Percentiles rank a stretch among this genome's conserved stretches.
Evolutionary conservation across 1,139 yeast species (phyloP).

Genomic region (Lodderomyces margitis): DNA sequence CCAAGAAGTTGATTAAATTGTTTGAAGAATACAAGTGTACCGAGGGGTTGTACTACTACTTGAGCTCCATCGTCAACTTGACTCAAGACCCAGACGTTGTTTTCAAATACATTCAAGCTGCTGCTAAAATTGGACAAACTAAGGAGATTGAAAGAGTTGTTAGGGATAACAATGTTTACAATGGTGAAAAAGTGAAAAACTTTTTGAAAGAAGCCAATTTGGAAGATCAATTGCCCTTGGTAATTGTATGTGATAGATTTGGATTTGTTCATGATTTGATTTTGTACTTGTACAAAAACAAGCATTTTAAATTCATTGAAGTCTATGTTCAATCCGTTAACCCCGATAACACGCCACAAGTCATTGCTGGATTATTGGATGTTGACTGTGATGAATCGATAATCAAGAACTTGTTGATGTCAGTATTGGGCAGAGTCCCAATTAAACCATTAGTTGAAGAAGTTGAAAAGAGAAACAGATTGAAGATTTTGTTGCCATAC

Average conservation of each 20-base stretch:
- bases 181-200: constrained; percentile 96
- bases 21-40: constrained; percentile 90
- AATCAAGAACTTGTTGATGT: constrained; percentile 74
- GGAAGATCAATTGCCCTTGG: constrained; percentile 94
- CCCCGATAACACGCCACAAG: constrained; percentile 94
- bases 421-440: constrained; percentile 95
- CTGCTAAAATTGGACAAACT: constrained; percentile 84
- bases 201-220: constrained; percentile 91
- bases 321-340: constrained; percentile 97
- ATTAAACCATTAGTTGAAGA: constrained; percentile 84
- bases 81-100: constrained; percentile 95
- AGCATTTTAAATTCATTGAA: constrained; percentile 92
- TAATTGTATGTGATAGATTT: constrained; percentile 93
- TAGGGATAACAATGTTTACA: constrained; percentile 89
- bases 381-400: constrained; percentile 95
- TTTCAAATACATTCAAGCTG: constrained; percentile 92
- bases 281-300: constrained; percentile 89
- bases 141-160: constrained; percentile 96
- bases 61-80: constrained; percentile 88
- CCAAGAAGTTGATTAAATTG: constrained; percentile 76
- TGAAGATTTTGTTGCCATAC: constrained; percentile 88
- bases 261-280: constrained; percentile 91
- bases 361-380: constrained; percentile 91
- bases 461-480: constrained; percentile 94
- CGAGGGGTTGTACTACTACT: constrained; percentile 92